A percentile compares a stretch with the other conserved stretches of the same genome.
These are phyloP conservation scores for Kwoniella shivajii DNA, from an alignment of 1,284 basidiomycete genomes.

Conservation along the genomic window DNA sequence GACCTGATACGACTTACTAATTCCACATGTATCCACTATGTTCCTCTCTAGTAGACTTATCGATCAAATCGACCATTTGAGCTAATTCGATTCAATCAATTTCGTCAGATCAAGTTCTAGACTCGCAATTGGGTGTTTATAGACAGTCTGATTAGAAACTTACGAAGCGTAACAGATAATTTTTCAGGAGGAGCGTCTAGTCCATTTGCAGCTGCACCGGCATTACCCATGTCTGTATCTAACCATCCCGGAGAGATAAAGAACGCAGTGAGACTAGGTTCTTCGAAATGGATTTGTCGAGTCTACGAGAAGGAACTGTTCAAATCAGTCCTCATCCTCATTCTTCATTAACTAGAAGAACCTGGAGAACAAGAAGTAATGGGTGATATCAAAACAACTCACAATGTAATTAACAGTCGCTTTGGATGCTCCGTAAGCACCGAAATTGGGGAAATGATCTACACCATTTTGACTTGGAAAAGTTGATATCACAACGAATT, in stretches of 20 bases:
- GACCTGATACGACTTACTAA: constrained; percentile 1
- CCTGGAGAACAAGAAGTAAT: not conserved
- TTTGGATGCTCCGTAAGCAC: constrained; percentile 22
- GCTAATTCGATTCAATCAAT: not conserved
- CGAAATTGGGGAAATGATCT: constrained; percentile 6
- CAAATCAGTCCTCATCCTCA: no score
- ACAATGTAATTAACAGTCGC: constrained; percentile 11
- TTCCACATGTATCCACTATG: not conserved
- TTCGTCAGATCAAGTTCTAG: not conserved
- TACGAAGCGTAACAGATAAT: not conserved
- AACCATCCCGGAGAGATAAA: constrained; percentile 4
- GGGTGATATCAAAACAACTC: not conserved
- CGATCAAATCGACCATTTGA: constrained; percentile 5
- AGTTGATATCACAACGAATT: constrained; percentile 25
- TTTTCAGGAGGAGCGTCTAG: not conserved
- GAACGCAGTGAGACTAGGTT: constrained; percentile 3
- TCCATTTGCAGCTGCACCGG: not conserved
- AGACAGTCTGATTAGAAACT: no score
- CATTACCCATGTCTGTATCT: constrained; percentile 1
- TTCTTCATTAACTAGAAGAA: not conserved
- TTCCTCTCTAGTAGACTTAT: not conserved
- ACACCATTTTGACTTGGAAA: constrained; percentile 14
- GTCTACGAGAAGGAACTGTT: not conserved
- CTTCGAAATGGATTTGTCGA: constrained; percentile 6
- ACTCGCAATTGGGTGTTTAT: not conserved